These are phyloP conservation scores for Neonectria ditissima DNA, from an alignment of 2,329 filamentous ascomycete genomes.

Conservation along the genomic window DNA sequence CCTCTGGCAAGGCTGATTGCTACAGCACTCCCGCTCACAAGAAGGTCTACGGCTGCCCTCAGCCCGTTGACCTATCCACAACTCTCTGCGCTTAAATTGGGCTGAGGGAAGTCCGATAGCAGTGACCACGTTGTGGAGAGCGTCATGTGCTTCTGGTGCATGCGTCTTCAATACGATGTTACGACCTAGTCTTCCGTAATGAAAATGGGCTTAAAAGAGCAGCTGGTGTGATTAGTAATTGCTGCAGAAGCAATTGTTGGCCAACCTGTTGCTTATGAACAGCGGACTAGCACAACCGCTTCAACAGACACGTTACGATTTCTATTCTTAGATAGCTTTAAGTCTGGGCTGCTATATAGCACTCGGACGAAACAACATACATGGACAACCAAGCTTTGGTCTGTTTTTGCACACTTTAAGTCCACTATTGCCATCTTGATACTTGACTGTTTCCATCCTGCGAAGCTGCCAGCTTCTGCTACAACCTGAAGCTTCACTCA, in stretches of 20 bases:
- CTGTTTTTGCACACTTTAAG: neutral
- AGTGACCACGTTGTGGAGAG: too few relatives aligned
- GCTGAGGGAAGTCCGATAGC: neutral
- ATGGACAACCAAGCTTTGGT: neutral
- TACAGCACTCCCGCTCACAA: constrained; percentile 54
- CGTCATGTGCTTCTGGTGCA: too few relatives aligned
- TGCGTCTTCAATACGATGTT: neutral
- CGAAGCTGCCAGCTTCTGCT: too few relatives aligned
- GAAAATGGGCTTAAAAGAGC: too few relatives aligned
- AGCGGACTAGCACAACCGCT: neutral
- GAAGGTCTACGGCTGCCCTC: constrained; percentile 56
- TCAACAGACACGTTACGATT: neutral
- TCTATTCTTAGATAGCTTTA: neutral
- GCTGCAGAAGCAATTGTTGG: neutral
- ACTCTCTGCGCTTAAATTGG: constrained; percentile 39
- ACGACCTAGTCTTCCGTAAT: neutral
- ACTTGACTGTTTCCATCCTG: too few relatives aligned
- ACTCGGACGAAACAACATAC: neutral
- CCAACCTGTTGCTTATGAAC: neutral
- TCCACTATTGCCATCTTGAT: neutral
- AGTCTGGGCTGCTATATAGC: neutral
- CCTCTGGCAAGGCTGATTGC: constrained; percentile 50
- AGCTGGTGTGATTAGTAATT: neutral
- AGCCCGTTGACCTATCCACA: constrained; percentile 53
- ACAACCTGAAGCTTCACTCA: too few relatives aligned